Evolutionary conservation across 2,329 filamentous ascomycete species (phyloP).

Genomic region (Xylariales sp.): DNA sequence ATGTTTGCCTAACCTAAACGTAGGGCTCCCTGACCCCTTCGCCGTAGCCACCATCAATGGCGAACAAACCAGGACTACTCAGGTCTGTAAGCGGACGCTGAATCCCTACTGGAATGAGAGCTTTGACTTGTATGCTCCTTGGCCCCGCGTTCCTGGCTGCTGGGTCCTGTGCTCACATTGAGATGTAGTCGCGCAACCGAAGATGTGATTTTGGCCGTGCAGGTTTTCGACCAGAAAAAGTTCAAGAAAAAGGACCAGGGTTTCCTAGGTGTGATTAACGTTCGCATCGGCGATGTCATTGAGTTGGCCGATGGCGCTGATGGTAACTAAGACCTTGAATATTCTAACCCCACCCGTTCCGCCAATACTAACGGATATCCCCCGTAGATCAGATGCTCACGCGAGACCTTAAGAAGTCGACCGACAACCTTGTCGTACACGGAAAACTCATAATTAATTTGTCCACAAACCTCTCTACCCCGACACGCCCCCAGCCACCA

Average conservation of each 20-base stretch:
- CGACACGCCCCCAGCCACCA: conserved; percentile 64
- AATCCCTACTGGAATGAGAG: conserved; percentile 99
- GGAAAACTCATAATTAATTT: conserved; percentile 97
- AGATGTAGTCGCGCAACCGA: conserved; percentile 82
- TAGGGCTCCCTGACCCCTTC: conserved; percentile 97
- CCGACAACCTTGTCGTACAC: conserved; percentile 96
- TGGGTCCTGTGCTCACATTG: conserved; percentile 43
- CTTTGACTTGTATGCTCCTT: conserved; percentile 88
- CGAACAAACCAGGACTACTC: conserved; percentile 98
- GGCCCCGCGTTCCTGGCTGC: conserved; percentile 22
- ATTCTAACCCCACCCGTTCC: conserved; percentile 44
- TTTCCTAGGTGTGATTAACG: conserved; percentile 97
- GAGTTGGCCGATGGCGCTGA: conserved; percentile 90
- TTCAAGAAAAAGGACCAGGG: conserved; percentile 99
- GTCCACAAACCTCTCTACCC: conserved; percentile 85
- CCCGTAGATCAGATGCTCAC: conserved; percentile 96
- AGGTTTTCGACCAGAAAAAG: conserved; percentile 99
- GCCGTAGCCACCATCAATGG: conserved; percentile 96
- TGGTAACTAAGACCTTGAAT: conserved; percentile 65
- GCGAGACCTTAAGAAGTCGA: conserved; percentile 95
- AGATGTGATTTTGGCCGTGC: conserved; percentile 95
- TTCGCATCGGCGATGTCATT: conserved; percentile 93
- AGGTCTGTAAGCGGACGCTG: conserved; percentile 94
- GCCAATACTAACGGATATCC: conserved; percentile 45
- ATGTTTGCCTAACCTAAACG: neutral